Conservation (phyloP, 2,329 filamentous ascomycete species). For the Aspergillus niger region DNA sequence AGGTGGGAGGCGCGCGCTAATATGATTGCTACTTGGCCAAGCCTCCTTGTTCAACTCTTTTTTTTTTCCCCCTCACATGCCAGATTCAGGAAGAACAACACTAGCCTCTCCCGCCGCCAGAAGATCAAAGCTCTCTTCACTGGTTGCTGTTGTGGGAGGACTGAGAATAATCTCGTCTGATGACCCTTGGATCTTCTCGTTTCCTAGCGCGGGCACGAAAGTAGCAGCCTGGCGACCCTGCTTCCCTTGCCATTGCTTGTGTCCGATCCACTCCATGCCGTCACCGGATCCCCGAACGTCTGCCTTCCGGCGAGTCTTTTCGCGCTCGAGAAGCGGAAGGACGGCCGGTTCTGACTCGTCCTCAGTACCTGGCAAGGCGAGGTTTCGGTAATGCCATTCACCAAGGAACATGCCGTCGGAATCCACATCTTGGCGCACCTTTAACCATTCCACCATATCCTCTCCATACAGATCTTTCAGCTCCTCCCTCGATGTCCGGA, state of each 20-base stretch:
- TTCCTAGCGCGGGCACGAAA: conserved; percentile 14
- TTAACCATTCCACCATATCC: conserved; percentile 67
- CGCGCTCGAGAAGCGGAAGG: conserved; percentile 48
- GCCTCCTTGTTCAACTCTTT: too few species aligned
- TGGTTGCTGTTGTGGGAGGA: conserved; percentile 43
- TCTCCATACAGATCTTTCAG: conserved; percentile 69
- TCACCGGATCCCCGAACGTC: conserved; percentile 37
- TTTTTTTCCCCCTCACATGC: too few species aligned
- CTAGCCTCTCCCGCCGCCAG: conserved; percentile 48
- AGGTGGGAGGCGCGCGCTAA: too few species aligned
- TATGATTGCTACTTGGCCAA: too few species aligned
- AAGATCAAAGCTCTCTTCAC: conserved; percentile 53
- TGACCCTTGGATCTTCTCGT: conserved; percentile 10
- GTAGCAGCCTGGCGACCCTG: conserved; percentile 2
- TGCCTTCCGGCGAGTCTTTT: conserved; percentile 35
- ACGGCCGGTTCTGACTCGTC: conserved; percentile 18
- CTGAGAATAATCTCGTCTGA: conserved; percentile 29
- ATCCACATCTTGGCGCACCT: conserved; percentile 70
- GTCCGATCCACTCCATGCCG: conserved; percentile 46
- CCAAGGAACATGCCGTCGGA: conserved; percentile 86
- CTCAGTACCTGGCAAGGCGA: conserved; percentile 48
- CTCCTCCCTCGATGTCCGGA: conserved; percentile 61
- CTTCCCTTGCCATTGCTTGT: conserved; percentile 32
- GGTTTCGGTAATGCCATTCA: conserved; percentile 78
- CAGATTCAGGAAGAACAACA: conserved; percentile 33